These are phyloP conservation scores for Metschnikowia bowlesiae DNA, from an alignment of 805 yeast genomes.

Conservation along the genomic window DNA sequence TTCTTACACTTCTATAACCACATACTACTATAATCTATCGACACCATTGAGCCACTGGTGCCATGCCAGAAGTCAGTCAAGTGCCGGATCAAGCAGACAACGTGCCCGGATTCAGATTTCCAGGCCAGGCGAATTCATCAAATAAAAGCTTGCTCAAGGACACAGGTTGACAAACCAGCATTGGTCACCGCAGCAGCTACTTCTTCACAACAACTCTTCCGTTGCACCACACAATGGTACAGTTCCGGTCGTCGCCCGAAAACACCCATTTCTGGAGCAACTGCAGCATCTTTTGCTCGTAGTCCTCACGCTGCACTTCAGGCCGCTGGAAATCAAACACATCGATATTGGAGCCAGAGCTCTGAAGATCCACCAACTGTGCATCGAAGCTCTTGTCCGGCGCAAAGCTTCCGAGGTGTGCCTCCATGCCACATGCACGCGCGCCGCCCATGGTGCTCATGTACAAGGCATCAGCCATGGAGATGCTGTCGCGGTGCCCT, in stretches of 20 bases:
- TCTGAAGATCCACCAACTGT: constrained; percentile 64
- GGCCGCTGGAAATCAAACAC: constrained; percentile 72
- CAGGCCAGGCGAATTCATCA: too few species aligned
- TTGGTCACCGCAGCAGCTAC: background rate
- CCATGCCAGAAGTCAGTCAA: too few species aligned
- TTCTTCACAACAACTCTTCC: constrained; percentile 61
- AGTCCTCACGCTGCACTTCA: constrained; percentile 9
- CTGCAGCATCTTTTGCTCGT: constrained; percentile 42
- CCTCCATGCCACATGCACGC: constrained; percentile 54
- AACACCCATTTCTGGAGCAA: constrained; percentile 86
- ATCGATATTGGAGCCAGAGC: constrained; percentile 60
- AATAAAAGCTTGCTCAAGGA: too few species aligned
- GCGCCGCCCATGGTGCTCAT: constrained; percentile 93
- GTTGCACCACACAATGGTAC: constrained; percentile 73
- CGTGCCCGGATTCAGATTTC: too few species aligned
- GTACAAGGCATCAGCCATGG: constrained; percentile 59
- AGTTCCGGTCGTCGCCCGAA: constrained; percentile 90
- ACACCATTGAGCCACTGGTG: too few species aligned
- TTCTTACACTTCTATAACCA: too few species aligned
- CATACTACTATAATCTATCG: too few species aligned
- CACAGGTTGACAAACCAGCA: too few species aligned
- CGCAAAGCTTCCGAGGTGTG: constrained; percentile 63
- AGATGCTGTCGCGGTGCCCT: constrained; percentile 6
- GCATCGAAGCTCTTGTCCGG: constrained; percentile 81
- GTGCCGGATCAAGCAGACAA: too few species aligned